These are phyloP conservation scores for Neoarthrinium moseri DNA, from an alignment of 2,329 filamentous ascomycete genomes.

Conservation along the genomic window DNA sequence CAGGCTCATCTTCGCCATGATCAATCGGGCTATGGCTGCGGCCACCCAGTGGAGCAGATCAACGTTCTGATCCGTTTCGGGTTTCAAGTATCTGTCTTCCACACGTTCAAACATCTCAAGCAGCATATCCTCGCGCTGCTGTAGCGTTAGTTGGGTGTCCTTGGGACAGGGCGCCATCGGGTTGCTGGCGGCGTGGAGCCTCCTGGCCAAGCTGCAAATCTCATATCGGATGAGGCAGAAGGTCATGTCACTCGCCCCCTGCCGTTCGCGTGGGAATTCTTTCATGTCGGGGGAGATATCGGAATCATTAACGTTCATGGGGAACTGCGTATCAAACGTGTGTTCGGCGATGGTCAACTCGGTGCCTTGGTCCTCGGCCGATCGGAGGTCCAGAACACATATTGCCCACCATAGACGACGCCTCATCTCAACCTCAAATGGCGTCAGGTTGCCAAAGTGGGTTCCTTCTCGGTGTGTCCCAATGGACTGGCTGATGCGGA, in stretches of 20 bases:
- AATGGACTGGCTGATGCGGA: conserved; percentile 52
- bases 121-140: conserved; percentile 45
- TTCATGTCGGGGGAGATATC: conserved; percentile 49
- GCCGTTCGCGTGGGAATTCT: conserved; percentile 42
- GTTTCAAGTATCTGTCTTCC: conserved; percentile 52
- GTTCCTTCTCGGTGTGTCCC: conserved; percentile 59
- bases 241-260: conserved; percentile 53
- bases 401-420: conserved; percentile 63
- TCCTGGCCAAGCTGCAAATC: conserved; percentile 38
- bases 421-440: conserved; percentile 63
- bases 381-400: conserved; percentile 57
- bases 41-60: conserved; percentile 50
- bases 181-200: conserved; percentile 35
- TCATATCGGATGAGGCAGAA: conserved; percentile 43
- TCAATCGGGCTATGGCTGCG: conserved; percentile 45
- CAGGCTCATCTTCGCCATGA: conserved; percentile 54
- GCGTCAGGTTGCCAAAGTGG: conserved; percentile 48
- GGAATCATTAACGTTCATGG: conserved; percentile 56
- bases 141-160: conserved; percentile 31
- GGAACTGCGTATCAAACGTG: conserved; percentile 52
- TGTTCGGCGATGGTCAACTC: conserved; percentile 44
- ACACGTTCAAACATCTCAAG: conserved; percentile 45
- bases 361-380: conserved; percentile 58
- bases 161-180: conserved; percentile 28
- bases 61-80: conserved; percentile 43